Evolutionary conservation across 2,329 filamentous ascomycete genomes (phyloP), one percentile per base, ranked within the genome.

Genomic region (Cladosporium sp.): DNA sequence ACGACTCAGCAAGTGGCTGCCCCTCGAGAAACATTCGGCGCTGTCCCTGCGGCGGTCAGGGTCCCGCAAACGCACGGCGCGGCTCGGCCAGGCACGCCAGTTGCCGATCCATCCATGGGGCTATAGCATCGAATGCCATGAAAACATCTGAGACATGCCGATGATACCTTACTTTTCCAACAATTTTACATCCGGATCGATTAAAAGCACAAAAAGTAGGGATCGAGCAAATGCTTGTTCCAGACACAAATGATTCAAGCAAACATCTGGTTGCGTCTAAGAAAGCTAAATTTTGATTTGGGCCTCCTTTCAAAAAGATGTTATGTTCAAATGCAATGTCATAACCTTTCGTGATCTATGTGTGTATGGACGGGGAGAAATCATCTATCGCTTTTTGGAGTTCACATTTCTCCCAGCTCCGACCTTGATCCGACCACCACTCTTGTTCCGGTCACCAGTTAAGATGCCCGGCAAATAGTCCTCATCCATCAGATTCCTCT

Each of bases 401-500:
- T 98, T 98, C 49, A 97, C 81, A 65, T 86, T 89, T 66, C 84
- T 82, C 8, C 93, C 93, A 9, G 89, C 90, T 8, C 93, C 93
- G 9, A 97, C 83, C 65, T 82, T 86, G 55, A 88, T 81, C 70
- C 82, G 85, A 0, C 86, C 86, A 2, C 81, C 80, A 4, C 72
- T 72, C 43, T 79, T 80, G 7, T 74, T 78, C 59, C 92, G 77
- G 63, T 91, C 83, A 0, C 93, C 93, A 1, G 83, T 93, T 65
- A 98, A 67, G 44, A 98, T 87, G 33, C 82, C 78, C 0, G 93
- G 93, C 58, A 97, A 71, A 68, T 91, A 95, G 70, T 98, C 92
- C 66, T 95, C 85, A 66, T 97, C 92, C 92, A 97, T 95, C 53
- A 95, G 72, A 70, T 95, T 89, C 65, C 82, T 84, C 67, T 87